Base-by-base conservation (phyloP, 768 basidiomycete species). In the Leccinum disarticulatum region DNA sequence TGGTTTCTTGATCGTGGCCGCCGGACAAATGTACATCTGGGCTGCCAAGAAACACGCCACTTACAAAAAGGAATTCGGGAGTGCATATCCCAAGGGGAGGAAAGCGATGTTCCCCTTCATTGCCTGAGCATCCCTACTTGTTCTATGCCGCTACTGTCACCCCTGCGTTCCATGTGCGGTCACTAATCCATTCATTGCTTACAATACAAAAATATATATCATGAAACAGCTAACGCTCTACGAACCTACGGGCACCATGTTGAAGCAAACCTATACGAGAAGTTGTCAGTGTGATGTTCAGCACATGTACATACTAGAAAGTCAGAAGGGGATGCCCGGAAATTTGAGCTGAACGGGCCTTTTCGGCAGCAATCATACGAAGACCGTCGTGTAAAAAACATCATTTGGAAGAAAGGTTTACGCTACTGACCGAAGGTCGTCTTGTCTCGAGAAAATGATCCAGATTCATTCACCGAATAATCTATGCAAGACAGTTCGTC, bases 1-100 rank as follows among this genome's bases (percentile, higher is more conserved):
- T 61, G 60, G 88, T 22, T 98, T 96, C 76, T 73, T 84, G 49
- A 79, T 76, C 10, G 80, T 91, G 46, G 80, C 83, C 1, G 77
- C 78, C 0, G 81, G 62, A 35, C 86, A 86, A 65, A 98, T 98
- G 94, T 77, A 79, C 13, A 64, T 81, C 7, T 99, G 97, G 97
- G 95, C 95, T 14, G 67, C 82, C 43, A 93, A 95, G 80, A 98
- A 97, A 78, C 95, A 98, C 67, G 77, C 75, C 56, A 81, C 81
- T 55, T 98, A 98, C 78, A 91, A 87, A 80, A 94, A 88, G 70
- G 96, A 99, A 73, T 97, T 98, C 65, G 94, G 94, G 35, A 87
- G 85, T 64, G 84, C 88, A 59, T 96, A 93, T 69, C 95, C 85
- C 48, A 81, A 76, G 65, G 77, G 74, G 22, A 79, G 94, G 73